Evolutionary conservation across 1,139 yeast species (phyloP), one percentile per base, ranked within the genome.

Genomic region (Geotrichum citri-aurantii): DNA sequence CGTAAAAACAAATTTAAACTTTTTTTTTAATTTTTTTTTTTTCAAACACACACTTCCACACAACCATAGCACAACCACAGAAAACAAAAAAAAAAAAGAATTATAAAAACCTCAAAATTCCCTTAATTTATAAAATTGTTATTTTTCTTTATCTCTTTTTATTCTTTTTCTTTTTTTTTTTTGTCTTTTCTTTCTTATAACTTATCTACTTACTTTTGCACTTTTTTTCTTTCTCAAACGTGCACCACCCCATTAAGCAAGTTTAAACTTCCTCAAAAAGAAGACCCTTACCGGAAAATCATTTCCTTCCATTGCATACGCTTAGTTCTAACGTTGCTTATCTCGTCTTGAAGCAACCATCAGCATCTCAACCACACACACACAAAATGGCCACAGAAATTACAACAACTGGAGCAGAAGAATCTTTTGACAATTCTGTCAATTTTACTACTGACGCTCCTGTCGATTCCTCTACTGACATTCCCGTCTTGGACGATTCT

Each of bases 261-360:
- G 48, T 48, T 48, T 48, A 24, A 24, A 24, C 27, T 14, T 48
- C 12, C 4, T 12, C 10, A 47, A 47, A 19, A 47, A 24, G 14
- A 44, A 19, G 26, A 2, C 24, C 3, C 48, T 21, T 29, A n/a
- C 50, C 31, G 50, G 50, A 48, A 48, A 21, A 27, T 33, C 12
- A 27, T 12, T 44, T 48, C 10, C 44, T n/a, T 17, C 21, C 48
- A 42, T 52, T 27, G 44, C 26, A 26, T 48, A 21, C 51, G 59
- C 59, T 52, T 52, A 52, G 23, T 33, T 49, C 56, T 47, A 40
- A 29, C 55, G 55, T 49, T 48, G 59, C 55, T 48, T 40, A 52
- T 53, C 59, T 57, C 54, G 48, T 49, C 42, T 19, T 52, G 53
- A 57, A 54, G 55, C 57, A 40, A 37, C 23, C 37, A 31, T 14